These are phyloP conservation scores for Aspergillus sp. DNA, from an alignment of 2,329 filamentous ascomycete species.

Conservation along the genomic window DNA sequence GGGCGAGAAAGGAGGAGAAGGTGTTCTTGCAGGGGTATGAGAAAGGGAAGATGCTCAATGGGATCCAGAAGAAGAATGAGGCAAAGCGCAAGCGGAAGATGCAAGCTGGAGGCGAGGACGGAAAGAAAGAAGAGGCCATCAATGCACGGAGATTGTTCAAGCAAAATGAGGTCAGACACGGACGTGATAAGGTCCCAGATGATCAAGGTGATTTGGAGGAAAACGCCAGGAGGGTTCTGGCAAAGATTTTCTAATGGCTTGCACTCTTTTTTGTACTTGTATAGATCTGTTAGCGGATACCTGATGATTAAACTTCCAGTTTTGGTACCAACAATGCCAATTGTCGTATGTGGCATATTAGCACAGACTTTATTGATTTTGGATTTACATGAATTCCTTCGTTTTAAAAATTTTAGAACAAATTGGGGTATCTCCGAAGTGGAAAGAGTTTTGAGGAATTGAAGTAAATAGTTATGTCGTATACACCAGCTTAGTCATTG, in stretches of 20 bases:
- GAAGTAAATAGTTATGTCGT: neutral
- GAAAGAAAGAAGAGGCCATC: slow-evolving; percentile 14
- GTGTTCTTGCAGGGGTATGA: slow-evolving; percentile 44
- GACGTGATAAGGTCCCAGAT: slow-evolving; percentile 25
- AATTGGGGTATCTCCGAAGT: too few species aligned
- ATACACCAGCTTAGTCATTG: neutral
- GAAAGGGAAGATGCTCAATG: slow-evolving; percentile 41
- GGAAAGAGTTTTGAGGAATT: neutral
- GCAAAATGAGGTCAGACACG: slow-evolving; percentile 41
- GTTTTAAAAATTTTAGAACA: too few species aligned
- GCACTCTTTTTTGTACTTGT: neutral
- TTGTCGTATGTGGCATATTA: neutral
- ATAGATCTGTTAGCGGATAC: slow-evolving; percentile 10
- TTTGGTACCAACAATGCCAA: neutral
- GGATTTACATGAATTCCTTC: too few species aligned
- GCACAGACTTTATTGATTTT: neutral
- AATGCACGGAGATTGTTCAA: slow-evolving; percentile 40
- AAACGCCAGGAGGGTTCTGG: slow-evolving; percentile 45
- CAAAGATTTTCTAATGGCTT: slow-evolving; percentile 45
- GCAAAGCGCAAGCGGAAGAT: slow-evolving; percentile 34
- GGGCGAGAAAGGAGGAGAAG: slow-evolving; percentile 46
- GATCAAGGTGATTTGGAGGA: slow-evolving; percentile 30
- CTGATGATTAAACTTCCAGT: neutral
- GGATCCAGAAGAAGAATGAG: slow-evolving; percentile 46
- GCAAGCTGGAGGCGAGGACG: slow-evolving; percentile 16